Evolutionary conservation across 306 rosid genomes (phyloP), one percentile per base, ranked within the genome.

Genomic region (Trifolium fragiferum): DNA sequence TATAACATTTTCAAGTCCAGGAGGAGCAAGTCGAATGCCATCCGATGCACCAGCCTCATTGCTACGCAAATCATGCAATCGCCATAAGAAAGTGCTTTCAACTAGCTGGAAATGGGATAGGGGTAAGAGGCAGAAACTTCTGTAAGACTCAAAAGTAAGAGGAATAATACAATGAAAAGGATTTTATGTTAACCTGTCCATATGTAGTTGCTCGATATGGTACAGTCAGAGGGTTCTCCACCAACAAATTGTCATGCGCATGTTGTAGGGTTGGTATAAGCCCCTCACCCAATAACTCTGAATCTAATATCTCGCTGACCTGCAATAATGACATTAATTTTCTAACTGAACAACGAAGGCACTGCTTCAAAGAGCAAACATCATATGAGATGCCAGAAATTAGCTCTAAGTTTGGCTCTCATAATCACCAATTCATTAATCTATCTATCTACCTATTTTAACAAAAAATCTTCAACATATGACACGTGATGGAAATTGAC

Each of bases 281-380:
- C 78, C 98, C 98, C 85, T 93, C 98, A 16, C 98, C 98, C 66
- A 93, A 70, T 62, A 93, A 82, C 65, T 93, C 98, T 1, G 98
- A 89, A 81, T 93, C 96, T 57, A 93, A 81, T 84, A 93, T 93
- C 88, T 93, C 98, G 46, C 97, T 93, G n/a, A 93, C 96, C 97
- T 93, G 82, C 75, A 81, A 59, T 19, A 47, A 76, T 44, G 40
- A 64, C 40, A 30, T 2, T 49, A 37, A 27, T 6, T 46, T 57
- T 46, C 27, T 4, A 40, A 18, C 19, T 66, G 37, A 40, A 10
- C 35, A 43, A 40, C 4, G 57, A 50, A 47, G 9, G 20, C 21
- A n/a, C 30, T 25, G 10, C 43, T 16, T 5, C 20, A 71, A 69
- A 38, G 6, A 55, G 43, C 38, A 73, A 76, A 76, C 73, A 46